These are phyloP conservation scores for Cylindrotheca fusiformis DNA, from an alignment of 108 stramenopile species.

Conservation along the genomic window DNA sequence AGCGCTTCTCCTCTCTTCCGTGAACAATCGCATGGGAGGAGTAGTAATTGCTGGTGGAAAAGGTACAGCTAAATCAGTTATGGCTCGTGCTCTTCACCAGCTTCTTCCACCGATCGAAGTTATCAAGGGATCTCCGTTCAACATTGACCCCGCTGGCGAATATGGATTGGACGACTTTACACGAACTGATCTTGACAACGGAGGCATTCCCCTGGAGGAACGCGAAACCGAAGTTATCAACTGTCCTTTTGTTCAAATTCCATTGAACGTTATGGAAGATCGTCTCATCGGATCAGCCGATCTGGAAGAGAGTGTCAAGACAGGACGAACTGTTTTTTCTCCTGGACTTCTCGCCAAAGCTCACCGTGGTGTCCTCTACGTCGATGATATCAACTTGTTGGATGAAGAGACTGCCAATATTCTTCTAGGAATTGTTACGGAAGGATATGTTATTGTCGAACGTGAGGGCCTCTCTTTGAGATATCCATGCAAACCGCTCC, in stretches of 20 bases:
- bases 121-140: slow-evolving; percentile 86
- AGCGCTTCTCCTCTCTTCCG: slow-evolving; percentile 84
- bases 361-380: slow-evolving; percentile 92
- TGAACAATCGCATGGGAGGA: slow-evolving; percentile 94
- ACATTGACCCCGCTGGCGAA: slow-evolving; percentile 87
- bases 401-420: slow-evolving; percentile 94
- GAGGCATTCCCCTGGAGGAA: slow-evolving; percentile 75
- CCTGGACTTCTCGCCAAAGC: slow-evolving; percentile 95
- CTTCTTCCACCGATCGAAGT: slow-evolving; percentile 95
- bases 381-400: slow-evolving; percentile 96
- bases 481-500: slow-evolving; percentile 88
- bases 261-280: slow-evolving; percentile 97
- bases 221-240: slow-evolving; percentile 90
- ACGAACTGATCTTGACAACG: slow-evolving; percentile 63
- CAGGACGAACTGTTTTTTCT: slow-evolving; percentile 90
- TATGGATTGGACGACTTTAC: slow-evolving; percentile 87
- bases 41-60: slow-evolving; percentile 93
- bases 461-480: slow-evolving; percentile 91
- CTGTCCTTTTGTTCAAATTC: slow-evolving; percentile 94
- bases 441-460: slow-evolving; percentile 92
- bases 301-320: slow-evolving; percentile 88
- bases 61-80: slow-evolving; percentile 96
- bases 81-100: slow-evolving; percentile 93
- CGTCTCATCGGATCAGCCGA: slow-evolving; percentile 93
- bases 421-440: slow-evolving; percentile 83